Evolutionary conservation across 140 eudicot species (phyloP), one percentile per base, ranked within the genome.

Genomic region (Anethum foeniculum): DNA sequence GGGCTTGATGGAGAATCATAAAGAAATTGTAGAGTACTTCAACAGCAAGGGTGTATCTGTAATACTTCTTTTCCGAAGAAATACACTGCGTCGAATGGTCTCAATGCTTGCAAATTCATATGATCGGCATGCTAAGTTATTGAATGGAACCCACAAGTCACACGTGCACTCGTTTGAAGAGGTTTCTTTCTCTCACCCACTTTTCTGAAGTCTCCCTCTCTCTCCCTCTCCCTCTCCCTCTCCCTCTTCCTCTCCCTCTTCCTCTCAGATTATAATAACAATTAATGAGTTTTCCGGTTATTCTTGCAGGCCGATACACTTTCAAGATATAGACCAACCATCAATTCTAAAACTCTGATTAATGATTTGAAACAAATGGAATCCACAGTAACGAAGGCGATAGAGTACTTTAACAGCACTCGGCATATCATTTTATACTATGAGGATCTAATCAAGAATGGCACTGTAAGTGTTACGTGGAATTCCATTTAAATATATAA

Each of bases 131-230:
- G 96, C 97, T 44, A 92, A 90, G 84, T 84, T 90, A 76, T 77
- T 92, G 80, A 89, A 90, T 32, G 97, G 99, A 9, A 86, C 90
- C 58, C 99, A 92, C 82, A 92, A 90, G 84, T 88, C 99, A 82
- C 99, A 94, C 75, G 96, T 91, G 54, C 96, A 95, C 85, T 87
- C 97, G 21, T 87, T 73, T 27, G 87, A 85, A 81, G 99, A 95
- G 99, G 98, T 94, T 78, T 30, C 62, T 71, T 23, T n/a, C 41
- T 58, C 54, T n/a, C 71, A n/a, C 77, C 14, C 60, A 47, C 58
- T 30, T 71, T 28, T 62, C 36, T 78, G 60, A 38, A 56, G 25
- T 56, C 77, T 54, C 46, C 11, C 71, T n/a, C 77, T 14, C 58
- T 4, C 54, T 68, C 36, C 3, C 39, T 4, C 52, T 1, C 23